Base-by-base conservation (phyloP, 352 stramenopile genomes). In the Globisporangium cylindrosporum region DNA sequence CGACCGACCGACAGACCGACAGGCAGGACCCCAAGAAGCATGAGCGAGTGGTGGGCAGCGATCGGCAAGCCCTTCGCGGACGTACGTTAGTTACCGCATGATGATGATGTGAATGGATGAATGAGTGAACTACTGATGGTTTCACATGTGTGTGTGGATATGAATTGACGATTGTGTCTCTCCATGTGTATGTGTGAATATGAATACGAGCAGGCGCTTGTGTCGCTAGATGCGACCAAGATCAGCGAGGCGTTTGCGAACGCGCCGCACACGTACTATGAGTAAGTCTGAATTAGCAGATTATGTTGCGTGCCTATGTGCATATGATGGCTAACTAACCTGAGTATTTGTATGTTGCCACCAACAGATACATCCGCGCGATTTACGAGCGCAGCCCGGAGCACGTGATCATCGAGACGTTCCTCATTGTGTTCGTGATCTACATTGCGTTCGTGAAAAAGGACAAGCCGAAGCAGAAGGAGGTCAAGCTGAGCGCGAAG, bases 361-460 rank as follows among this genome's bases (percentile, higher is more conserved):
- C 43, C 43, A 10, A 51, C 63, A 84, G 78, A 56, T 90, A 94
- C 74, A 92, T 95, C 53, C 82, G 71, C 72, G 81, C 80, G 64
- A 92, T 95, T 70, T 95, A 93, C 73, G 77, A 85, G 67, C 84
- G 86, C 66, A 91, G 78, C 58, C 96, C 96, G 3, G 80, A 98
- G 67, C 97, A 99, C 72, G 96, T 99, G 49, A 91, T 98, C 53
- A 96, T 99, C 53, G 97, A 99, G 88, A 99, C 97, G 38, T 92
- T 98, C 29, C 80, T 99, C n/a, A 97, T 99, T 53, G 78, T 93
- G 24, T 98, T 98, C 68, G 94, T 99, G 59, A 72, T 99, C 27
- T 98, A 97, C 79, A 93, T 99, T 67, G 83, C 98, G 12, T 81
- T 99, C 36, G 73, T 93, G 58, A 94, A 94, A 76, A 85, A 84